Base-by-base conservation (phyloP, 1,284 basidiomycete genomes). In the Heterobasidion occidentale region DNA sequence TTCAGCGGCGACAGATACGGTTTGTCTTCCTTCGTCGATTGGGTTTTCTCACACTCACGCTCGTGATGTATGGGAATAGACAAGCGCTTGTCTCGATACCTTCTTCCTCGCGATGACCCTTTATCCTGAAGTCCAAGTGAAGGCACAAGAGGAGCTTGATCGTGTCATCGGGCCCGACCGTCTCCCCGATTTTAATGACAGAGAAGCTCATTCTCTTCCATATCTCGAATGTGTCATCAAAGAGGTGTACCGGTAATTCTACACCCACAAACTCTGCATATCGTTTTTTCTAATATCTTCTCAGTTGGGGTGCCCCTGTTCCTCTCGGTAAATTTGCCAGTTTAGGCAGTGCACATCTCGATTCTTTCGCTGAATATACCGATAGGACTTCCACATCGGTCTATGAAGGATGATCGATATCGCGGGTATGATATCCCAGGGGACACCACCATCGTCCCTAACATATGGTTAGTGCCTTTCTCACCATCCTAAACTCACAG, bases 91-190 rank as follows among this genome's bases (percentile, higher is more conserved):
- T 3, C 51, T 62, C 15, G 35, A 36, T 15, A 15, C 61, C 46
- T 68, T 70, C 59, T 52, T 69, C 45, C 61, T 68, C 35, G 62
- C 64, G 35, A 67, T 69, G 66, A 53, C 61, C 19, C 57, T 65
- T 51, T 65, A 69, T 47, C 73, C 73, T 2, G 61, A 65, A 7
- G 66, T 67, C 3, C 66, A 69, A 54, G 63, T 58, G 33, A 70
- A 67, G 57, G 68, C 70, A 3, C 68, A 69, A 46, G 62, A 63
- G 52, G 73, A 75, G 62, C 67, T 74, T 33, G 72, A 73, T 58
- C 51, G 55, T 17, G 67, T 70, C 4, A 65, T 69, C 9, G 66
- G 68, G 49, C 36, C 46, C 17, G 64, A 65, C 38, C 60, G 66
- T 14, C 61, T 70, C 54, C 66, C 68, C 11, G 62, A 63, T 14